Conservation (phyloP, 805 yeast species). For the Naumovozyma dairenensis region DNA sequence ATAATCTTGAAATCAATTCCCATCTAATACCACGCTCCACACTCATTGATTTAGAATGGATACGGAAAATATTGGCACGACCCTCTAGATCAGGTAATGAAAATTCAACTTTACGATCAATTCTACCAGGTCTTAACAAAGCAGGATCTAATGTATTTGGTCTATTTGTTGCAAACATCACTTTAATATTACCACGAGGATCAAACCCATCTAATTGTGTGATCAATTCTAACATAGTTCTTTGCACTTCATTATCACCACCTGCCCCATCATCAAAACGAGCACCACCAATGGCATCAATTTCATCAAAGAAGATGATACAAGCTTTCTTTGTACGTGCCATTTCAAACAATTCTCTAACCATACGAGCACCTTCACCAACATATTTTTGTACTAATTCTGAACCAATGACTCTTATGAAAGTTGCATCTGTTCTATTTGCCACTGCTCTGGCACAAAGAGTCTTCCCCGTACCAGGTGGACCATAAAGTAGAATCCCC, state of each 20-base stretch:
- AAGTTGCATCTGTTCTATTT: conserved; percentile 97
- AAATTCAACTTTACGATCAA: conserved; percentile 96
- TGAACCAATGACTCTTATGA: conserved; percentile 95
- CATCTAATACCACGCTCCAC: conserved; percentile 96
- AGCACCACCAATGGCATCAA: conserved; percentile 99
- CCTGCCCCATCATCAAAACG: conserved; percentile 99
- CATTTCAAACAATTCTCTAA: conserved; percentile 96
- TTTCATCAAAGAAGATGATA: conserved; percentile 94
- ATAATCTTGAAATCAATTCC: conserved; percentile 94
- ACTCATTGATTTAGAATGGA: conserved; percentile 95
- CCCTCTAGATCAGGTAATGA: conserved; percentile 96
- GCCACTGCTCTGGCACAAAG: conserved; percentile 98
- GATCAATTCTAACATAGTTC: conserved; percentile 97
- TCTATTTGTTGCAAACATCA: conserved; percentile 98
- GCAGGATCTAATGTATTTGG: conserved; percentile 99
- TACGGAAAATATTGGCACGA: conserved; percentile 93
- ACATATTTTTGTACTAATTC: conserved; percentile 97
- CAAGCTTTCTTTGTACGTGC: conserved; percentile 98
- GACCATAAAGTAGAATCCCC: conserved; percentile 92
- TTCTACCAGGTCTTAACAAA: conserved; percentile 93
- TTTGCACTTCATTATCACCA: conserved; percentile 97
- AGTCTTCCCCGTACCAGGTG: conserved; percentile 98
- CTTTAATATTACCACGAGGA: conserved; percentile 97
- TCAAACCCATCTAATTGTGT: conserved; percentile 98
- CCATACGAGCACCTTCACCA: conserved; percentile 99